Conservation (phyloP, 1,284 basidiomycete genomes). For the Taiwanofungus camphoratus region DNA sequence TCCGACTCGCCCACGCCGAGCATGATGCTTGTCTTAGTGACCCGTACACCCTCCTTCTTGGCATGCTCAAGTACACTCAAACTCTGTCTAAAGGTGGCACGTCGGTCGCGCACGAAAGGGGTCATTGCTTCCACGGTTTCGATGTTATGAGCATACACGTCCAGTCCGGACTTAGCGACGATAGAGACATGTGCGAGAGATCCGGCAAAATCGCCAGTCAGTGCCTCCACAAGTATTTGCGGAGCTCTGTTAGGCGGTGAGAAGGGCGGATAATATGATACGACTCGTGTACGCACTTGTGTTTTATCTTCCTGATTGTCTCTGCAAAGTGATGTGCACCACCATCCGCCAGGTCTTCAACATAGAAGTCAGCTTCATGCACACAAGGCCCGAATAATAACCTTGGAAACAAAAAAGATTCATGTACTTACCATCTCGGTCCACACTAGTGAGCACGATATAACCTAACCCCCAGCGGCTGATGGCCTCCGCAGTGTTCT, state of each 20-base stretch:
- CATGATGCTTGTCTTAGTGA: constrained; percentile 99
- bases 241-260: constrained; percentile 60
- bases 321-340: constrained; percentile 93
- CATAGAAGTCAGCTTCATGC: constrained; percentile 1
- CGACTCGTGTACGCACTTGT: constrained; percentile 54
- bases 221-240: constrained; percentile 92
- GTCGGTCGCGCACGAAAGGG: constrained; percentile 91
- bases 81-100: constrained; percentile 90
- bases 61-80: constrained; percentile 81
- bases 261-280: not conserved
- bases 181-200: constrained; percentile 68
- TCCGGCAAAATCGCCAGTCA: constrained; percentile 94
- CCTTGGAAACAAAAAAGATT: not conserved
- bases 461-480: constrained; percentile 98
- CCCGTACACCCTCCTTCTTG: constrained; percentile 74
- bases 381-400: not conserved
- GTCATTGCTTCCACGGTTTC: constrained; percentile 94
- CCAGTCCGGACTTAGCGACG: constrained; percentile 89
- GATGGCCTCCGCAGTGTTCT: constrained; percentile 98
- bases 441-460: constrained; percentile 95
- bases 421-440: constrained; percentile 77
- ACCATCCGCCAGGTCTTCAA: constrained; percentile 83
- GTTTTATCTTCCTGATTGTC: constrained; percentile 93
- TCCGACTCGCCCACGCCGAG: constrained; percentile 92
- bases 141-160: constrained; percentile 98